A percentile compares a stretch with the other conserved stretches of the same genome.
Conservation (phyloP, 192 early-diverging fungal genomes). For the Geranomyces michiganensis region DNA sequence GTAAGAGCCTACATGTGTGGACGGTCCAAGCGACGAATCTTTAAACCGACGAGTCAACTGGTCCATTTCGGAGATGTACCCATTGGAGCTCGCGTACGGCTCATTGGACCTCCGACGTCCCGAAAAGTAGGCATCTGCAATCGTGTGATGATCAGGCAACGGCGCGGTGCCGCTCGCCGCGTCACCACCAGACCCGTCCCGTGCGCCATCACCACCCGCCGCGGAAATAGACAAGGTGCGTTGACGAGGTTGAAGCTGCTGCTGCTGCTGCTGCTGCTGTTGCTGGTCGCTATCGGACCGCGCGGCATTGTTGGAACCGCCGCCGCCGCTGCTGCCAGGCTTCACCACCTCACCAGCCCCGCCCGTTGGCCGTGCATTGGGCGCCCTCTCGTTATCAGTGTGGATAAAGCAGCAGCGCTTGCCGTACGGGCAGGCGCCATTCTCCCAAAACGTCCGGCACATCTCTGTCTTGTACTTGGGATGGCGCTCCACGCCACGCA, state of each 20-base stretch:
- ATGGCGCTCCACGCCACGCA: slow-evolving; percentile 80
- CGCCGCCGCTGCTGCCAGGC: not conserved
- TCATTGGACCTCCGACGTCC: slow-evolving; percentile 25
- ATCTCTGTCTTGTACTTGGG: slow-evolving; percentile 95
- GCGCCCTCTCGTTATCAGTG: slow-evolving; percentile 30
- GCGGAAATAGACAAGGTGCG: slow-evolving; percentile 4
- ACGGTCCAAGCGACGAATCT: too few relatives aligned
- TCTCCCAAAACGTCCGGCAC: slow-evolving; percentile 87
- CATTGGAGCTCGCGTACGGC: not conserved
- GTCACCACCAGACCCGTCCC: not conserved
- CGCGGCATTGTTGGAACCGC: not conserved
- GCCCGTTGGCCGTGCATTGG: too few relatives aligned
- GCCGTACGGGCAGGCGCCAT: slow-evolving; percentile 90
- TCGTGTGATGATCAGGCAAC: slow-evolving; percentile 27
- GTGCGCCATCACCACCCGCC: not conserved
- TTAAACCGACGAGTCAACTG: too few relatives aligned
- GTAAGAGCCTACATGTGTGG: not conserved
- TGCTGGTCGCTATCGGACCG: not conserved
- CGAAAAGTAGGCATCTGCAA: slow-evolving; percentile 38
- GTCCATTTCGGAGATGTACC: not conserved
- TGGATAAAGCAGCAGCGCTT: slow-evolving; percentile 96
- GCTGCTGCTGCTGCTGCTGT: not conserved
- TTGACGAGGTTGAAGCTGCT: not conserved
- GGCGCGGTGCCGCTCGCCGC: not conserved
- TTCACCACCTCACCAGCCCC: not conserved